Evolutionary conservation across 352 stramenopile species (phyloP), one percentile per base, ranked within the genome.

Genomic region (Pythium folliculosum): DNA sequence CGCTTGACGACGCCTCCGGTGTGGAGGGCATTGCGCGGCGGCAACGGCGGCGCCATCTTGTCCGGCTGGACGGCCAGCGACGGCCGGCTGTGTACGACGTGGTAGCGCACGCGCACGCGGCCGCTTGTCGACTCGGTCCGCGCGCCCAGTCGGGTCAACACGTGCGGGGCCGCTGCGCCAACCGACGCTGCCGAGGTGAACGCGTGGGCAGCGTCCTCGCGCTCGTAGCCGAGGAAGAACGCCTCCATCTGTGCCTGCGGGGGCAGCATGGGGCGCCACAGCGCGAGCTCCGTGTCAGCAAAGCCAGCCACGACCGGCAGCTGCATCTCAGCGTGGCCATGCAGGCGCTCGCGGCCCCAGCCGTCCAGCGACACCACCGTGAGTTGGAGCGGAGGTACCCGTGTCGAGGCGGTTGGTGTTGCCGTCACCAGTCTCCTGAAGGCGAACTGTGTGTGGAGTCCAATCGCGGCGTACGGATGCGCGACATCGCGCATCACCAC

Each of bases 171-270:
- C 17, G 48, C 6, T 12, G 13, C 19, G 0, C 57, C 25, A 2
- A 49, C 21, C n/a, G 44, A 44, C 27, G 21, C 60, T n/a, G 43
- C 40, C 14, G 21, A 21, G 47, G 64, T 58, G 9, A 51, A 13
- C 23, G 35, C 43, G 6, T 22, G 13, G 14, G 17, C 14, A 1
- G 35, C 70, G 43, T 82, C 74, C 8, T 79, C 70, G 5, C 69
- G 55, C 9, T 63, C 54, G 17, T 50, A 65, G 1, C 84, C 84
- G 3, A 92, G 65, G 50, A 90, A 91, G 19, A 89, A 77, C 37
- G 90, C 82, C 60, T 91, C 82, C 40, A 91, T 72, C 30, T 84
- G 72, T 22, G 85, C 74, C 9, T 73, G 37, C 0, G 87, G 67
- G 0, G 63, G 69, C 12, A 64, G 9, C 25, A 90, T 58, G 0